These are phyloP conservation scores for Aspergillus carbonarius DNA, from an alignment of 2,329 filamentous ascomycete species.

Conservation along the genomic window DNA sequence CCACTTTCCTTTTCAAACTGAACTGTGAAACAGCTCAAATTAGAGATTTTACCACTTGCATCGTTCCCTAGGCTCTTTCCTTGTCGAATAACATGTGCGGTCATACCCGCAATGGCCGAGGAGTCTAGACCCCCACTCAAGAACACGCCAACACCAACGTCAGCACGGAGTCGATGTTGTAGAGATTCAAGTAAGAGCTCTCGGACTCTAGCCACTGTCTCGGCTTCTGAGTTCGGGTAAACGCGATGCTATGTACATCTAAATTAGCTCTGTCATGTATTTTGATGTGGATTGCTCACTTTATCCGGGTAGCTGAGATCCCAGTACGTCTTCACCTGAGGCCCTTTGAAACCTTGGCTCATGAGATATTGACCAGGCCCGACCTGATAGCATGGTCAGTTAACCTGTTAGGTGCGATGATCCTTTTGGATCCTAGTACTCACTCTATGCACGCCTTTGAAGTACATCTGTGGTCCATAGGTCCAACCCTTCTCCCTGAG, in stretches of 20 bases:
- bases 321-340: slow-evolving; percentile 52
- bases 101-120: slow-evolving; percentile 57
- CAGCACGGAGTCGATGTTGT: slow-evolving; percentile 54
- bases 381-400: slow-evolving; percentile 29
- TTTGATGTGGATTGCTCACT: slow-evolving; percentile 28
- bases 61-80: slow-evolving; percentile 50
- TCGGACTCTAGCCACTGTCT: slow-evolving; percentile 53
- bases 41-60: slow-evolving; percentile 32
- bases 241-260: slow-evolving; percentile 22
- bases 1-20: slow-evolving; percentile 52
- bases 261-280: neutral
- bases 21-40: slow-evolving; percentile 53
- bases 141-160: slow-evolving; percentile 59
- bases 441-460: slow-evolving; percentile 50
- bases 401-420: neutral
- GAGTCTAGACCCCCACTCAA: slow-evolving; percentile 60
- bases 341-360: slow-evolving; percentile 38
- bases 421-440: neutral
- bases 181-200: slow-evolving; percentile 53
- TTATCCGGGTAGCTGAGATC: slow-evolving; percentile 55
- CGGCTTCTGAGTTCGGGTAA: slow-evolving; percentile 49
- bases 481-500: slow-evolving; percentile 47
- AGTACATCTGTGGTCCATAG: slow-evolving; percentile 49
- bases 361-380: slow-evolving; percentile 48
- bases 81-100: slow-evolving; percentile 51